phyloP scores from a whole-genome alignment of 768 basidiomycete species.

The Boletus subcaerulescens region DNA sequence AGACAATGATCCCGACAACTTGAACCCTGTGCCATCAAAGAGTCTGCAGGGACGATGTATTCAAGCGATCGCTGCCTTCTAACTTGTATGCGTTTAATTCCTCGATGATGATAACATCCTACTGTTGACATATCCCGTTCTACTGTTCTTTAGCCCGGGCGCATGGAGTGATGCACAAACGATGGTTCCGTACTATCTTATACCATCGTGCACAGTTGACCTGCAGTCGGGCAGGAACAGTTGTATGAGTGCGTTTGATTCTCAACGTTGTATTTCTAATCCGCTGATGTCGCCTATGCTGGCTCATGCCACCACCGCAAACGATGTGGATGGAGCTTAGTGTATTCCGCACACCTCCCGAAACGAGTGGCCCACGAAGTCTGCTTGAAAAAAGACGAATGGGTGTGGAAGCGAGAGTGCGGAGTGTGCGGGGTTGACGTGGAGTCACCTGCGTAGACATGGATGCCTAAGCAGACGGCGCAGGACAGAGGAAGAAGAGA shows the following conservation, averaged over 20 bases:
- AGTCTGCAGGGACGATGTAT: not conserved
- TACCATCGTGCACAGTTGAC: too few species aligned
- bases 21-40: not conserved
- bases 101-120: not conserved
- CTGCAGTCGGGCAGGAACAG: too few species aligned
- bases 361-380: slow-evolving; percentile 17
- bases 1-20: not conserved
- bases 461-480: not conserved
- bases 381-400: slow-evolving; percentile 29
- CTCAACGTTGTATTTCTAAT: too few species aligned
- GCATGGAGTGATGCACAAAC: not conserved
- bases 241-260: too few species aligned
- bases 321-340: too few species aligned
- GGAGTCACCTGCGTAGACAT: not conserved
- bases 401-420: not conserved
- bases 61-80: not conserved
- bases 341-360: too few species aligned
- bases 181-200: not conserved
- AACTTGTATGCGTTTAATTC: too few species aligned
- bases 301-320: too few species aligned
- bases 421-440: too few species aligned
- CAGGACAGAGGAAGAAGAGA: slow-evolving; percentile 38
- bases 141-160: too few species aligned
- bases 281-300: too few species aligned
- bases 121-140: not conserved